These are phyloP conservation scores for Asterophora lycoperdoides DNA, from an alignment of 768 basidiomycete species.

Conservation along the genomic window DNA sequence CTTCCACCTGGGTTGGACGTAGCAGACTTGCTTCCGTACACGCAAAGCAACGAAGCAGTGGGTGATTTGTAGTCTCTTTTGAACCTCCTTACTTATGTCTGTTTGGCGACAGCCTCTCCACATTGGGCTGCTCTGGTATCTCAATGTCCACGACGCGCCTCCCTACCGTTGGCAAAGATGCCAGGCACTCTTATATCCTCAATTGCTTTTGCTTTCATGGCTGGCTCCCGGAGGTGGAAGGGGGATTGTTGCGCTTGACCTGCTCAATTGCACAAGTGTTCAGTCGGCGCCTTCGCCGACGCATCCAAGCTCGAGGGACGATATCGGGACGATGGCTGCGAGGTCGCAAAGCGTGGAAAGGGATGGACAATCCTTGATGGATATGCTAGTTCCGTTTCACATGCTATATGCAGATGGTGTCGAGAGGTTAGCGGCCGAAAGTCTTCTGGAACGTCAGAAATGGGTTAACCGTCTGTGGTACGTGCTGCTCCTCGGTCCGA, in stretches of 20 bases:
- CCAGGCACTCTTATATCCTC: slow-evolving; percentile 78
- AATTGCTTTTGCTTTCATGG: slow-evolving; percentile 85
- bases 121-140: slow-evolving; percentile 84
- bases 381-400: slow-evolving; percentile 85
- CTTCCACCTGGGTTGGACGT: slow-evolving; percentile 43
- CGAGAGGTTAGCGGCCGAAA: slow-evolving; percentile 86
- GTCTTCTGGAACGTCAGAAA: slow-evolving; percentile 76
- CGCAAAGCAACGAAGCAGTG: slow-evolving; percentile 47
- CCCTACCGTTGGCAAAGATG: slow-evolving; percentile 81
- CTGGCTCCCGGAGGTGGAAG: slow-evolving; percentile 77
- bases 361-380: slow-evolving; percentile 51
- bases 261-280: slow-evolving; percentile 83
- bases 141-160: slow-evolving; percentile 82
- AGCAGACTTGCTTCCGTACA: slow-evolving; percentile 42
- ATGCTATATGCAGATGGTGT: slow-evolving; percentile 87
- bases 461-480: slow-evolving; percentile 93
- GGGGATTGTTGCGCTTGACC: slow-evolving; percentile 81
- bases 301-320: slow-evolving; percentile 77
- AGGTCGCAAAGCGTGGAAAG: slow-evolving; percentile 49
- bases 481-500: slow-evolving; percentile 22
- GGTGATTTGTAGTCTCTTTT: slow-evolving; percentile 19
- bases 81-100: slow-evolving; percentile 11
- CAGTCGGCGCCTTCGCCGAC: slow-evolving; percentile 77
- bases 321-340: slow-evolving; percentile 85
- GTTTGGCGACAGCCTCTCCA: slow-evolving; percentile 65